Evolutionary conservation across 805 yeast genomes (phyloP), one percentile per base, ranked within the genome.

Genomic region (Candida takata): DNA sequence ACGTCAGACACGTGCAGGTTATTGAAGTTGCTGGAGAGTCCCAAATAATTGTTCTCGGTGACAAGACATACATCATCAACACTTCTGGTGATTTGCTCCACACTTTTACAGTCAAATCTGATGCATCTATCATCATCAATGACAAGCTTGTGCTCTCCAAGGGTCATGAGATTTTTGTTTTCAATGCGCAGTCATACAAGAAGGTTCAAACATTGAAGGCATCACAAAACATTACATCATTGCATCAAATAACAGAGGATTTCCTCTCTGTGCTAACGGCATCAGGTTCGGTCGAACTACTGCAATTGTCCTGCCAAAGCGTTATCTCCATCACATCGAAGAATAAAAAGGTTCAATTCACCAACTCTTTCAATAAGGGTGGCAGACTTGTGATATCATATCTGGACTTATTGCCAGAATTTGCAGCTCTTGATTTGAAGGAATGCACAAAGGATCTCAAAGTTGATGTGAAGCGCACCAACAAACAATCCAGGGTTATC

Each of bases 341-440:
- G 23, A 54, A 51, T 12, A 29, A 51, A 25, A 42, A 45, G 10
- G 48, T 58, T 6, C 54, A 50, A 21, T 51, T 58, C 14, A 40
- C 53, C 6, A 57, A 54, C 29, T 51, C 54, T 25, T 40, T 42
- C 17, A 24, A 47, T 4, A 30, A 36, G 2, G 40, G 43, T 8
- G 34, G 42, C 8, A 40, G 40, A 11, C 30, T 60, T 4, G 40
- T 63, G 24, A 34, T 63, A 4, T 58, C 67, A 12, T 64, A 66
- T 65, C 44, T 55, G 36, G 65, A 58, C 2, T 54, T 65, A 33
- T 68, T 61, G 38, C 69, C 69, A 25, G 57, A 54, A 35, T 62
- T 65, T 36, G 52, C 55, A 36, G 21, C 49, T 2, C 42, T 59
- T 19, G 38, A 54, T 17, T 30, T 50, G n/a, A 40, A 40, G 9